Evolutionary conservation across 2,329 filamentous ascomycete genomes (phyloP).

Genomic region (Verticillium nubilum): DNA sequence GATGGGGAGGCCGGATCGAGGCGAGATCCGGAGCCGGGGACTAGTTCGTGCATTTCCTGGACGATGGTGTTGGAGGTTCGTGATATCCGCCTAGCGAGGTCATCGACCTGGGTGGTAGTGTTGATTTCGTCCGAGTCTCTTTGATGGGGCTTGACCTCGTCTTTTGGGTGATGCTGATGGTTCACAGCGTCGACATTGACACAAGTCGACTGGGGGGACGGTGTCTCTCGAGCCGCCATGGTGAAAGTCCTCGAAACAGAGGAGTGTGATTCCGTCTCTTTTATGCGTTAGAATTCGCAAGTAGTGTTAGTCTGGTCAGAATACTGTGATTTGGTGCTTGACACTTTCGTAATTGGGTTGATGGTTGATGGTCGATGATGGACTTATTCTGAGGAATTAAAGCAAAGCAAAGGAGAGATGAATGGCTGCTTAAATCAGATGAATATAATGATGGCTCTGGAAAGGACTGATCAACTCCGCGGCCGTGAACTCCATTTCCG

Average conservation of each 20-base stretch:
- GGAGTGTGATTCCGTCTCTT: too few relatives aligned
- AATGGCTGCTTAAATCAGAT: background rate
- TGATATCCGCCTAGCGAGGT: background rate
- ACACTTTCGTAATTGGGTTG: background rate
- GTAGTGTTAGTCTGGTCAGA: background rate
- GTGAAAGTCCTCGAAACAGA: background rate
- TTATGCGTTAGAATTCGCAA: background rate
- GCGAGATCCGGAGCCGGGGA: slow-evolving; percentile 11
- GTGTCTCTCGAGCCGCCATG: background rate
- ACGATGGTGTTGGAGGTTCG: background rate
- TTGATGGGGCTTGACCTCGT: background rate
- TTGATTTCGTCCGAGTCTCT: background rate
- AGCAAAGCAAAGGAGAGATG: background rate
- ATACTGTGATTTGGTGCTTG: too few relatives aligned
- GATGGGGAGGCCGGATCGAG: slow-evolving; percentile 17
- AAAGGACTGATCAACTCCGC: background rate
- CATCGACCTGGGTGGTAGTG: background rate
- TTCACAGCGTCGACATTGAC: background rate
- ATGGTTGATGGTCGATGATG: background rate
- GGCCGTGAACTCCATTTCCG: background rate
- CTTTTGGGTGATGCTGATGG: background rate
- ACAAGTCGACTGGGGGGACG: background rate
- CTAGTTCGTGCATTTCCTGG: background rate
- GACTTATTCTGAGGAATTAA: background rate
- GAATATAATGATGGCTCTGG: background rate